Base-by-base conservation (phyloP, 106 monocot species). In the Cymbidium sinense region DNA sequence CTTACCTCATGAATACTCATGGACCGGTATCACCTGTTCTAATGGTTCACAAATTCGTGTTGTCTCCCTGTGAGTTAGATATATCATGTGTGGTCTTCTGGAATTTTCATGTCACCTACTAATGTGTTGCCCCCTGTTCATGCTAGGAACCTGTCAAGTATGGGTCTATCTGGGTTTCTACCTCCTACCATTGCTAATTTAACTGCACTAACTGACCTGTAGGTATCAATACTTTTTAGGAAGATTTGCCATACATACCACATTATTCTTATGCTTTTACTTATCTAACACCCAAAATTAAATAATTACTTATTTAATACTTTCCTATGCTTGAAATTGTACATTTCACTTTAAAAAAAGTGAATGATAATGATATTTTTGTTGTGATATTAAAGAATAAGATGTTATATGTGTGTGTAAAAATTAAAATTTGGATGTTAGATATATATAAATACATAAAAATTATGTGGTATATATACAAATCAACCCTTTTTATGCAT, bases 1-100 rank as follows among this genome's bases (percentile, higher is more conserved):
- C 67, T 76, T 87, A 50, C 99, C 99, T 82, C 75, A 23, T 74
- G 83, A 73, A 13, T 95, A 91, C 75, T 75, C 89, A 71, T 99
- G 99, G 99, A 83, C 83, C 74, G 99, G 99, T 35, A 67, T 99
- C 64, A 86, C 84, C 75, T 99, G 95, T 79, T 86, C 87, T 76
- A 50, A 77, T 29, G 86, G 80, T 30, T 21, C 65, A 2, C 74
- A 35, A 78, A 75, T 86, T 7, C 95, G 92, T 77, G 86, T 99
- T 19, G 73, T 89, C 34, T 17, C 82, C 13, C 78, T 99, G 99
- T 99, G 77, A 95, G 99, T 98, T 78, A 33, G 29, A 33, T 67
- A 23, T 67, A 67, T 67, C 3, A 17, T 67, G 67, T 33, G 15
- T 27, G 67, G 13, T 67, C 15, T 29, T 67, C 1, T 33, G 31